Evolutionary conservation across 2,329 filamentous ascomycete genomes (phyloP).

Genomic region (Aspergillus carbonarius): DNA sequence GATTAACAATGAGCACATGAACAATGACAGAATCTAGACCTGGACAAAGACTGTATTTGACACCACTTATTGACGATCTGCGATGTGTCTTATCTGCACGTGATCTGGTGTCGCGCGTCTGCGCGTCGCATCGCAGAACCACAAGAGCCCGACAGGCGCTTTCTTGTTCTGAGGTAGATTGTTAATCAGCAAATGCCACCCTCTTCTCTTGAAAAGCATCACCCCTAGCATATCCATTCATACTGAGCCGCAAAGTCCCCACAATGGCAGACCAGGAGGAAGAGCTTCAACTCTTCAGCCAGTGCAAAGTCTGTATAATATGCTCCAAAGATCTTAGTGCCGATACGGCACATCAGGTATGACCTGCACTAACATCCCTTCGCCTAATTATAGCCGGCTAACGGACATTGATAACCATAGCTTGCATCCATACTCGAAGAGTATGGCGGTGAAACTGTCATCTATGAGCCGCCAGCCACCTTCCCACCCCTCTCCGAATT

Average conservation of each 20-base stretch:
- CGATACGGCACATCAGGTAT: slow-evolving; percentile 44
- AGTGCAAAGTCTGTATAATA: slow-evolving; percentile 49
- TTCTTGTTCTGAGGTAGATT: not conserved
- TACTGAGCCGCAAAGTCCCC: slow-evolving; percentile 1
- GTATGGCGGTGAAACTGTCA: slow-evolving; percentile 50
- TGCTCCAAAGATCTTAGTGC: slow-evolving; percentile 41
- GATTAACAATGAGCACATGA: too few species aligned
- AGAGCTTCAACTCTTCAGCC: slow-evolving; percentile 42
- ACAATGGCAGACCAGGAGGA: slow-evolving; percentile 30
- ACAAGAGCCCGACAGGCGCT: not conserved
- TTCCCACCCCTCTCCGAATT: slow-evolving; percentile 47
- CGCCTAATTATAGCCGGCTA: not conserved
- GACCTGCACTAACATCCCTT: slow-evolving; percentile 8
- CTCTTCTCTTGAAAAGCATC: not conserved
- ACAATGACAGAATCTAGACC: too few species aligned
- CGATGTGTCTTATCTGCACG: slow-evolving; percentile 18
- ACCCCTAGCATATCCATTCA: not conserved
- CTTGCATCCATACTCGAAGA: slow-evolving; percentile 47
- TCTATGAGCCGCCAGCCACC: slow-evolving; percentile 39
- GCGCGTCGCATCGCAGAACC: slow-evolving; percentile 20
- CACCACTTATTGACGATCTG: not conserved
- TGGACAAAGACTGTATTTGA: not conserved
- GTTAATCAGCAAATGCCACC: not conserved
- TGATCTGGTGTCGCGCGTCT: slow-evolving; percentile 28
- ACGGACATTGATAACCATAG: slow-evolving; percentile 33